Evolutionary conservation across 2,329 filamentous ascomycete genomes (phyloP), one percentile per base, ranked within the genome.

Genomic region (Aspergillus japonicus): DNA sequence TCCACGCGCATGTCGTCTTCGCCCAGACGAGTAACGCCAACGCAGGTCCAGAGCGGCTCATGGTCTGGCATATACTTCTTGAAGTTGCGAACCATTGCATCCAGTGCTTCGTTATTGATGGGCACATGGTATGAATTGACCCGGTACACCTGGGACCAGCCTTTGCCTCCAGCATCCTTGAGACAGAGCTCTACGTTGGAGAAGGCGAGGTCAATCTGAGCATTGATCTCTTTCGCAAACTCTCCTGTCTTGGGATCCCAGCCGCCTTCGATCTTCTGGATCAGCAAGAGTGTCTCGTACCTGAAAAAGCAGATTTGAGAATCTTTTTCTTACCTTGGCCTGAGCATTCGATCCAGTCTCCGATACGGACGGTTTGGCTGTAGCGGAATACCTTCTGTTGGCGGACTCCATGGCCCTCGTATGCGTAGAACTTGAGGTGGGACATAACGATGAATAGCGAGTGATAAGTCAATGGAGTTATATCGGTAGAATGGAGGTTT

Each of bases 1-100:
- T 87, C 85, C 3, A 87, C 78, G 23, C 75, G 69, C 85, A 87
- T 87, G 33, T 76, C 78, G 26, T 79, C 76, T 57, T 76, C 69
- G 0, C 74, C 83, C 6, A 87, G 68, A 33, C 73, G 65, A 1
- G 73, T 64, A 1, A 87, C 84, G 0, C 81, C 83, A 16, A 87
- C 72, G 58, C 72, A 76, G 0, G 84, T 87, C 81, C 81, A 84
- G 1, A 84, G 73, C 0, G 84, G 83, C 60, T 78, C 67, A 64
- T 86, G 82, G 33, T 81, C 66, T 0, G 83, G 83, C 72, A 83
- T 80, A 70, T 78, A 84, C 63, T 79, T 80, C 58, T 72, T 73
- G 49, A 85, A 77, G 52, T 82, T 80, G 42, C 77, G 59, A 2
- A 80, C 73, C 76, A 85, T 81, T 5, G 72, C 72, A 1, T 58